phyloP scores from a whole-genome alignment of 2,329 filamentous ascomycete species.

The Penicillium sp. region DNA sequence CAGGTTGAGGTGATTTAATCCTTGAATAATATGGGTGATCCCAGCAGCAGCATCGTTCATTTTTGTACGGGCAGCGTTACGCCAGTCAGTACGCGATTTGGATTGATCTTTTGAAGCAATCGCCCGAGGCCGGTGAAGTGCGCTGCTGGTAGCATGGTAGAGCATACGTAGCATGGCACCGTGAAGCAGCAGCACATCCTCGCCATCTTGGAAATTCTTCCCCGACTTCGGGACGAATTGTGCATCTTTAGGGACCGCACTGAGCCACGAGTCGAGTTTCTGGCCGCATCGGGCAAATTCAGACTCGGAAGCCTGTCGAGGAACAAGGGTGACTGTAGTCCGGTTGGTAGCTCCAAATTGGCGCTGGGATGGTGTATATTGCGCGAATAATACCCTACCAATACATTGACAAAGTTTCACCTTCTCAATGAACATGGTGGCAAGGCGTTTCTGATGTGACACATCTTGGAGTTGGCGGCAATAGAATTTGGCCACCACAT shows the following conservation, averaged over 20 bases:
- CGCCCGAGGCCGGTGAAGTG: slow-evolving; percentile 76
- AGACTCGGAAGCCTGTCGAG: slow-evolving; percentile 70
- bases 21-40: slow-evolving; percentile 69
- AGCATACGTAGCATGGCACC: slow-evolving; percentile 81
- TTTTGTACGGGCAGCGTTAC: slow-evolving; percentile 63
- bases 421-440: slow-evolving; percentile 78
- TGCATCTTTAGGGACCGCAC: slow-evolving; percentile 59
- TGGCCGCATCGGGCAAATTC: slow-evolving; percentile 66
- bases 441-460: slow-evolving; percentile 64
- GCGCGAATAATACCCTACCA: slow-evolving; percentile 72
- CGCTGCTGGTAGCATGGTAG: slow-evolving; percentile 81
- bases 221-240: slow-evolving; percentile 56
- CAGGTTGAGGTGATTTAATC: slow-evolving; percentile 60
- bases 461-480: slow-evolving; percentile 62
- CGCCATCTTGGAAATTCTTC: slow-evolving; percentile 48
- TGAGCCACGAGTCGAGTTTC: slow-evolving; percentile 65
- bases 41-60: slow-evolving; percentile 73
- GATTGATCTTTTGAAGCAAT: slow-evolving; percentile 45
- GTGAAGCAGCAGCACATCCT: slow-evolving; percentile 52
- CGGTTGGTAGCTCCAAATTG: slow-evolving; percentile 60
- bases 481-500: slow-evolving; percentile 54
- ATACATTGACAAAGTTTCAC: slow-evolving; percentile 78
- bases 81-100: slow-evolving; percentile 47
- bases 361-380: slow-evolving; percentile 76
- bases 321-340: slow-evolving; percentile 69